These are phyloP conservation scores for Debaryomyces nepalensis DNA, from an alignment of 1,139 yeast species.

Conservation along the genomic window DNA sequence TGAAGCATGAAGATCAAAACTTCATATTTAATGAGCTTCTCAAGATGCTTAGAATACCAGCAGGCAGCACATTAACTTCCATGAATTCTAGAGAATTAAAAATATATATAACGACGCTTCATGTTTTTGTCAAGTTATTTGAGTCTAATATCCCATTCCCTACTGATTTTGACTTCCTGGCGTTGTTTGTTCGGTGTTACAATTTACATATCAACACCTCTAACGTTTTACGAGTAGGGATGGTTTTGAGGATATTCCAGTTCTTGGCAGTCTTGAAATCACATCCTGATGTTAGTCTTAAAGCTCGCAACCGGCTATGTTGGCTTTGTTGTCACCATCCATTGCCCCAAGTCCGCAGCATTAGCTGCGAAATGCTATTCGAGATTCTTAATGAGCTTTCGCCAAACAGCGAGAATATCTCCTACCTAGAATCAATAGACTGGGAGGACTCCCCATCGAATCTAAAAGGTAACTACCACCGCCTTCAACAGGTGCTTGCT, in stretches of 20 bases:
- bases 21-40: conserved; percentile 20
- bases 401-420: conserved; percentile 14
- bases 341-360: conserved; percentile 28
- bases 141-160: conserved; percentile 44
- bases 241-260: conserved; percentile 43
- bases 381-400: conserved; percentile 32
- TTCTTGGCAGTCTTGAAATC: conserved; percentile 25
- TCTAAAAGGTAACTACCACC: conserved; percentile 4
- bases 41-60: conserved; percentile 23
- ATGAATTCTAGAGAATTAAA: conserved; percentile 26
- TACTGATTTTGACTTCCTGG: conserved; percentile 35
- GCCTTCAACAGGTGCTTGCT: conserved; percentile 11
- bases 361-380: conserved; percentile 41
- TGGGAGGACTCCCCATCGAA: conserved; percentile 23
- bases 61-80: conserved; percentile 8
- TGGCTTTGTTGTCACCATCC: conserved; percentile 39
- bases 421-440: conserved; percentile 22
- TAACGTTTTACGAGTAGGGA: conserved; percentile 35
- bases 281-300: conserved; percentile 12
- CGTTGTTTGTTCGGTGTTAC: conserved; percentile 56
- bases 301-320: conserved; percentile 32
- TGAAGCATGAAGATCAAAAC: conserved; percentile 14
- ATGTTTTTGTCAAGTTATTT: conserved; percentile 42
- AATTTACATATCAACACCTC: conserved; percentile 58
- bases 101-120: conserved; percentile 28